Conservation (phyloP, 305 asterid species). For the Fraxinus albicans region DNA sequence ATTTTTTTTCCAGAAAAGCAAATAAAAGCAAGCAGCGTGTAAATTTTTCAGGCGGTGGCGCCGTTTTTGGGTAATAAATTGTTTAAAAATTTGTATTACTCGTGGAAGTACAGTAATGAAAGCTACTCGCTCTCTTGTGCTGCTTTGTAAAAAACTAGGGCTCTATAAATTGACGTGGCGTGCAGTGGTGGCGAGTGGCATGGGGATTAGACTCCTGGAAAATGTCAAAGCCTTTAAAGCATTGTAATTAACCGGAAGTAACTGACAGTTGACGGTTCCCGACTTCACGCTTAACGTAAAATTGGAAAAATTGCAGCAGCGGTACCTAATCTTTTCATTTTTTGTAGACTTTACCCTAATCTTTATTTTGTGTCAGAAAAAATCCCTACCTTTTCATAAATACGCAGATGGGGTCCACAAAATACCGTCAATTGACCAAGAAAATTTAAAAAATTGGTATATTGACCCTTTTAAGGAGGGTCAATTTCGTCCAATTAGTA, state of each 20-base stretch:
- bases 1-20: not conserved
- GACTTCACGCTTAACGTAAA: not conserved
- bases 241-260: not conserved
- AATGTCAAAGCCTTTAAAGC: not conserved
- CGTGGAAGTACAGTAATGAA: not conserved
- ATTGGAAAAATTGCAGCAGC: not conserved
- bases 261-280: slow-evolving; percentile 9
- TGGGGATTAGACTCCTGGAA: not conserved
- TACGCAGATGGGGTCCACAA: no score
- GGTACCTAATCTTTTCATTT: not conserved
- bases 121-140: slow-evolving; percentile 5
- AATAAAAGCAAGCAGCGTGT: slow-evolving; percentile 20
- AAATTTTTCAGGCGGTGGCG: slow-evolving; percentile 29
- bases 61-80: slow-evolving; percentile 14
- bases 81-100: not conserved
- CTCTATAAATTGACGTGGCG: not conserved
- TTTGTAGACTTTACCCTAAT: not conserved
- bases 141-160: not conserved
- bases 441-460: no score
- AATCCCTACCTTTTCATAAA: no score
- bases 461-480: no score
- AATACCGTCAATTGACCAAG: no score
- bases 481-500: no score
- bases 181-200: not conserved
- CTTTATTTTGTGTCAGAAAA: no score